Percentiles rank a stretch among this genome's conserved stretches.
phyloP scores from a whole-genome alignment of 768 basidiomycete genomes.

The Psilocybe cyanescens region DNA sequence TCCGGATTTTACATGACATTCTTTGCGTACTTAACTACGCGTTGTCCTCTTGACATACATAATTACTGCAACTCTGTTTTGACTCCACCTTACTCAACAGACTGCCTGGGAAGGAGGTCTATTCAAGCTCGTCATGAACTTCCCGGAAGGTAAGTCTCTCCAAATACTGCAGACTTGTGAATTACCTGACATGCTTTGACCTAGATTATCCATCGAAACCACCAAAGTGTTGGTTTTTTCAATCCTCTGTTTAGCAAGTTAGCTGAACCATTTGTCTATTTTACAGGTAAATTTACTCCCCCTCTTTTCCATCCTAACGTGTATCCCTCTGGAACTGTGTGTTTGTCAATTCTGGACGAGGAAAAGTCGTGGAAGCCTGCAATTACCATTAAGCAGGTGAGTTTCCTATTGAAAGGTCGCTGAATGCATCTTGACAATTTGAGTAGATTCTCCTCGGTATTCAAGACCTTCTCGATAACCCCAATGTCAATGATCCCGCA shows the following conservation, averaged over 20 bases:
- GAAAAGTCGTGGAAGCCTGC: conserved; percentile 99
- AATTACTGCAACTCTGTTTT: not conserved
- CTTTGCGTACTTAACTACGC: too few relatives aligned
- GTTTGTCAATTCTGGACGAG: conserved; percentile 96
- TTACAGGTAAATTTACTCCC: conserved; percentile 91
- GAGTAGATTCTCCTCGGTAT: conserved; percentile 90
- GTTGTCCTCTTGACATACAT: too few relatives aligned
- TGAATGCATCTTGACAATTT: conserved; percentile 1
- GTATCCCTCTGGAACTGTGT: conserved; percentile 98
- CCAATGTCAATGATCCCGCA: conserved; percentile 96
- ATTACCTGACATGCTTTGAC: not conserved
- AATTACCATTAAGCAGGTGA: conserved; percentile 97
- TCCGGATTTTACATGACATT: too few relatives aligned
- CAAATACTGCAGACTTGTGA: not conserved
- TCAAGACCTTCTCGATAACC: conserved; percentile 93
- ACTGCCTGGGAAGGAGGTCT: conserved; percentile 98
- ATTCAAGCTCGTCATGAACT: conserved; percentile 91
- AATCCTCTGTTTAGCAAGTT: not conserved
- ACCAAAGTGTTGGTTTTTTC: conserved; percentile 74
- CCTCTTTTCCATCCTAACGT: conserved; percentile 98
- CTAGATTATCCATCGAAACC: conserved; percentile 95
- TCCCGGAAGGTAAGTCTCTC: conserved; percentile 84
- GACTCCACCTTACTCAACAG: conserved; percentile 42
- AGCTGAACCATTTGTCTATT: not conserved
- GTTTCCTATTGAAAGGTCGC: conserved; percentile 13